Evolutionary conservation across 139 green algal species (phyloP), one percentile per base, ranked within the genome.

Genomic region (Klebsormidium nitens): DNA sequence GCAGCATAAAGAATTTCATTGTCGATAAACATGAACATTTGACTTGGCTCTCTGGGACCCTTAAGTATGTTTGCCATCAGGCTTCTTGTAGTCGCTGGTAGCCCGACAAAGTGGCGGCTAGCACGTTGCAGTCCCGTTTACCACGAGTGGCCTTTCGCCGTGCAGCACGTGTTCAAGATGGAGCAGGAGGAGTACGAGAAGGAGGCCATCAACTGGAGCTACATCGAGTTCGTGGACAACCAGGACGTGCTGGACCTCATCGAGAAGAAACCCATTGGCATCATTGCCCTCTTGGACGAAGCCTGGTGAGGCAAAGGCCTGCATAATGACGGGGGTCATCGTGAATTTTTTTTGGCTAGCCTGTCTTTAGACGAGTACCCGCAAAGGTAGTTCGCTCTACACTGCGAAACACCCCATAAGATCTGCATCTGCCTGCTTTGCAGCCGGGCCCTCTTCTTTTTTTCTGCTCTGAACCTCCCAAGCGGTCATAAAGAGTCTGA

Each of bases 181-280:
- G 94, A 99, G 88, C 94, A 99, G 58, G 89, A 93, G 19, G 94
- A 98, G 84, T 99, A 99, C 72, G 89, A 96, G 85, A 83, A 80
- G 3, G 94, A 99, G 83, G 78, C 82, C 49, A 99, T 99, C 71
- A 87, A 98, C 82, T 99, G 95, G 95, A 89, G 80, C 52, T 97
- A 98, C 80, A 98, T 99, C 75, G 80, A 96, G 57, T 98, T 97
- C 85, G 89, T 96, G 50, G 93, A 98, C 85, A 98, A 98, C 83
- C 66, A 83, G 84, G 94, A 98, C 64, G 89, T 98, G 76, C 83
- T 99, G 60, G 94, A 99, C 69, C 82, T 99, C 40, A 95, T 99
- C 67, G 82, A 87, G 60, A 76, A 74, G 70, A 80, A 77, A 64
- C 58, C 70, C n/a, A 34, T 59, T 56, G 93, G 94, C 28, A 85